Evolutionary conservation across 345 rosid species (phyloP), one percentile per base, ranked within the genome.

Genomic region (Eucalyptus decipiens): DNA sequence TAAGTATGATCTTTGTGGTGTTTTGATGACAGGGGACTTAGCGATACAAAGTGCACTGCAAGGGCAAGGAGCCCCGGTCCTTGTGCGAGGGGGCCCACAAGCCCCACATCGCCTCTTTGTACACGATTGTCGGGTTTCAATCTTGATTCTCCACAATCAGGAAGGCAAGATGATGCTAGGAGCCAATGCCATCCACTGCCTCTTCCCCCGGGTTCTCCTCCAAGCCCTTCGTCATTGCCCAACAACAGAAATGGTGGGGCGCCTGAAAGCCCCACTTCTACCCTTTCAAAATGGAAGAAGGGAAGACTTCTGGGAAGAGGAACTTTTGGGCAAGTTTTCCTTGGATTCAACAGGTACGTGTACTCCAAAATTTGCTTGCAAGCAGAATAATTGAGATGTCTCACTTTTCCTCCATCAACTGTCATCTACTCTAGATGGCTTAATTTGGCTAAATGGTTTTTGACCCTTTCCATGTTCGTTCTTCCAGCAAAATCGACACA

Each of bases 231-330:
- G 87, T 92, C 97, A 86, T 89, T 93, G 88, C 88, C 94, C 30
- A 88, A 90, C 90, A 69, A 92, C 49, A 92, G 95, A 93, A 87
- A 87, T 69, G 80, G 89, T 58, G 97, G 93, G 88, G 90, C 86
- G 86, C 30, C 89, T 86, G 95, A 95, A 69, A 92, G 87, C 85
- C 40, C 92, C 3, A 85, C 93, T 76, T 69, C n/a, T 43, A 90
- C 93, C 85, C 85, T 93, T 48, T 94, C 98, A 3, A 95, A 90
- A 90, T 97, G 98, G 98, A 96, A 96, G 92, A 97, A 94, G 88
- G 99, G 99, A 76, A 95, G 93, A 91, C 96, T 97, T 87, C 90
- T 98, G 37, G 99, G 99, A 89, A 95, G 98, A 88, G 99, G 99
- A 87, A 98, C 99, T 67, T 98, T 98, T 89, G 99, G 99, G 28